phyloP scores from a whole-genome alignment of 106 monocot species.

The Dactylorhiza incarnata region DNA sequence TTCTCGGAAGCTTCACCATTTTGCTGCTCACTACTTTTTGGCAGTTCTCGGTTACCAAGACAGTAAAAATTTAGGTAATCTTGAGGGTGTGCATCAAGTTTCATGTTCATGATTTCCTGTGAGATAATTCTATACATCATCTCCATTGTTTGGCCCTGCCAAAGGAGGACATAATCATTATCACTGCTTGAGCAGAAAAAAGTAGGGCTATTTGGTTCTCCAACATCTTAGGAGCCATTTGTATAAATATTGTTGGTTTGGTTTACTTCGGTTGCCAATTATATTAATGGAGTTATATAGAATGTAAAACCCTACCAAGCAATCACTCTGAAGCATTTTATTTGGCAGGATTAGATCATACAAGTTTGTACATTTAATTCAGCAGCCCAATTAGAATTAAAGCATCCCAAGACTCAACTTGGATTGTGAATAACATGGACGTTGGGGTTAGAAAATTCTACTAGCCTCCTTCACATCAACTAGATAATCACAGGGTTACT shows the following conservation, averaged over 20 bases:
- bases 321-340: background rate
- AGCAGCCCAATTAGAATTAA: background rate
- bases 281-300: background rate
- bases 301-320: background rate
- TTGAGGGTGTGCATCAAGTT: constrained; percentile 44
- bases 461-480: background rate
- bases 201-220: background rate
- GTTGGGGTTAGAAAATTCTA: background rate
- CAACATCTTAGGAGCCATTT: background rate
- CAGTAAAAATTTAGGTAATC: constrained; percentile 80
- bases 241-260: background rate
- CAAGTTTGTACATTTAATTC: background rate
- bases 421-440: no score
- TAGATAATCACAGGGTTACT: background rate
- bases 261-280: background rate
- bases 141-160: constrained; percentile 58
- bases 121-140: constrained; percentile 67
- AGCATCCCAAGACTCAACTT: no score
- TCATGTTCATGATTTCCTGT: constrained; percentile 34
- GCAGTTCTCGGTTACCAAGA: constrained; percentile 61
- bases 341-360: background rate
- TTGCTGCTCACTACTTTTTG: constrained; percentile 9
- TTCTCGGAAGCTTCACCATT: constrained; percentile 28
- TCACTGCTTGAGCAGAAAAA: background rate
- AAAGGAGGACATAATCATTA: background rate